phyloP scores from a whole-genome alignment of 441 rosid genomes.

The Bruguiera hainesii region DNA sequence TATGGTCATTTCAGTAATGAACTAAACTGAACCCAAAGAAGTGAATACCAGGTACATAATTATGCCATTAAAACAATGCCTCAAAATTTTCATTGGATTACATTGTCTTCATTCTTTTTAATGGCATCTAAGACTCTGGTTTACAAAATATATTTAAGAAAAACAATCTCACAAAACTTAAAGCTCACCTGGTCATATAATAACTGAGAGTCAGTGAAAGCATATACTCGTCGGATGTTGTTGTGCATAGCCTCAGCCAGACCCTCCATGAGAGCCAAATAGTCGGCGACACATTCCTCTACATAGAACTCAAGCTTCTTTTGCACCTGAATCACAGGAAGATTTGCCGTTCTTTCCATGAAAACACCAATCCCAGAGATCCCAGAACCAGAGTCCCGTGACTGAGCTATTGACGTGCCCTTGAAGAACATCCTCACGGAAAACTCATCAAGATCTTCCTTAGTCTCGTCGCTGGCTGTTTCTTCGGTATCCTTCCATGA shows the following conservation, averaged over 20 bases:
- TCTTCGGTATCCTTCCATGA: conserved; percentile 79
- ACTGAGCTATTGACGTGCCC: conserved; percentile 57
- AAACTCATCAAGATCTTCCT: conserved; percentile 52
- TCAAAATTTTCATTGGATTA: too few relatives aligned
- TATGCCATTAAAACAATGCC: too few relatives aligned
- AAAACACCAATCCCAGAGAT: conserved; percentile 85
- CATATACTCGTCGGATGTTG: conserved; percentile 56
- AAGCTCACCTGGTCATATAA: conserved; percentile 67
- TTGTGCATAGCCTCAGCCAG: conserved; percentile 62
- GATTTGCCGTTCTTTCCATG: conserved; percentile 51
- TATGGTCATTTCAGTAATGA: too few relatives aligned
- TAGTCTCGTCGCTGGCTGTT: conserved; percentile 38
- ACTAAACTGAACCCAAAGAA: too few relatives aligned
- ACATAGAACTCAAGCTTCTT: conserved; percentile 82
- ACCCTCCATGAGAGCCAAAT: conserved; percentile 89
- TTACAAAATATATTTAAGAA: background rate
- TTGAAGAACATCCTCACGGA: conserved; percentile 83
- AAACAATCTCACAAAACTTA: background rate
- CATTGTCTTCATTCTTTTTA: too few relatives aligned
- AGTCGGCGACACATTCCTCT: conserved; percentile 76
- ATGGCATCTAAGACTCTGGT: background rate
- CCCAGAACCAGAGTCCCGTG: conserved; percentile 55
- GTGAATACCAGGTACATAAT: too few relatives aligned
- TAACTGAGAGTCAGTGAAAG: conserved; percentile 69
- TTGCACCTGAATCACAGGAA: conserved; percentile 71